These are phyloP conservation scores for Omphalotus guepiniiformis DNA, from an alignment of 768 basidiomycete species.

Conservation along the genomic window DNA sequence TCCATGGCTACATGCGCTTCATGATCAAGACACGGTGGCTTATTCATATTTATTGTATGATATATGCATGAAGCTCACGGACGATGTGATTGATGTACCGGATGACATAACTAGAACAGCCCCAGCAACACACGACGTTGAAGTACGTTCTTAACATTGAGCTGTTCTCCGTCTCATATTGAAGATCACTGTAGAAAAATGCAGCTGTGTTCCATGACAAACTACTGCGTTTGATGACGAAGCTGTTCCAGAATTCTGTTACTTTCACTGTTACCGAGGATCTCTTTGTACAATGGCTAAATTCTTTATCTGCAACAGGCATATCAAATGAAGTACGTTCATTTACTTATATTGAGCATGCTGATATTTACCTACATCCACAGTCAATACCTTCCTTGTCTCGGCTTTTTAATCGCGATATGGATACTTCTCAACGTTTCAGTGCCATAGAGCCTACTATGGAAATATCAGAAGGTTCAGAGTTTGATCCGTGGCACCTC, in stretches of 20 bases:
- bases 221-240: conserved; percentile 48
- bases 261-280: conserved; percentile 56
- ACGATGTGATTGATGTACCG: conserved; percentile 3
- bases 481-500: conserved; percentile 53
- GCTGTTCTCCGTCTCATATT: not conserved
- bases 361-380: not conserved
- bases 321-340: conserved; percentile 35
- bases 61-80: conserved; percentile 43
- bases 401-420: conserved; percentile 54
- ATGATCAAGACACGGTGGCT: conserved; percentile 50
- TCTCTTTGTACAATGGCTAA: conserved; percentile 58
- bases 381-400: conserved; percentile 52
- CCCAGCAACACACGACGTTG: conserved; percentile 8
- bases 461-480: conserved; percentile 24
- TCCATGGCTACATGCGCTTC: conserved; percentile 68
- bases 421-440: conserved; percentile 36
- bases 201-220: conserved; percentile 31
- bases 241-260: conserved; percentile 48
- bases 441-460: conserved; percentile 32
- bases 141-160: conserved; percentile 11
- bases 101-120: conserved; percentile 11
- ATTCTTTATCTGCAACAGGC: conserved; percentile 33
- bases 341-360: not conserved
- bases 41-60: conserved; percentile 56
- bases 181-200: conserved; percentile 15